Conservation (phyloP, 148 eudicot species). For the Rhododendron henanense region DNA sequence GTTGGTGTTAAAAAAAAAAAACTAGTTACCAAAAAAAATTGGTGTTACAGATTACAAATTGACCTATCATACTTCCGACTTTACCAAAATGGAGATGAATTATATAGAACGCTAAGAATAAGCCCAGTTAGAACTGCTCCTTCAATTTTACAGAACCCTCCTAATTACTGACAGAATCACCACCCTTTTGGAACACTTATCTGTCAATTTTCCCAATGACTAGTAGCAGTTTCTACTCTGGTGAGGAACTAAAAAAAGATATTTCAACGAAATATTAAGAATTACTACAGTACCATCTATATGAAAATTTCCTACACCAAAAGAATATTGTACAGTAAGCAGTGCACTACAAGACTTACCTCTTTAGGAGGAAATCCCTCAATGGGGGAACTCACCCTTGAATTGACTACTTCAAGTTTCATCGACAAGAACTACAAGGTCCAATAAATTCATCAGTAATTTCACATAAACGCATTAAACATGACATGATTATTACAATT, state of each 20-base stretch:
- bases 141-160: background rate
- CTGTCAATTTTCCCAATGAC: background rate
- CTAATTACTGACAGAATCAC: background rate
- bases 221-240: background rate
- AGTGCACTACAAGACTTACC: constrained; percentile 36
- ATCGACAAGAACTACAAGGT: constrained; percentile 71
- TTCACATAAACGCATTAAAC: background rate
- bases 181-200: background rate
- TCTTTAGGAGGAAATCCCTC: constrained; percentile 66
- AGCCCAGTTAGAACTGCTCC: background rate
- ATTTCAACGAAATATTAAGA: background rate
- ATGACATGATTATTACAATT: background rate
- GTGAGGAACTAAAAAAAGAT: background rate
- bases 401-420: constrained; percentile 87
- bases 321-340: background rate
- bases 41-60: background rate
- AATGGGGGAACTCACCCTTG: constrained; percentile 46
- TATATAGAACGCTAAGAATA: background rate
- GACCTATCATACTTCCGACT: background rate
- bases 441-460: background rate
- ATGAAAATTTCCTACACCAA: background rate
- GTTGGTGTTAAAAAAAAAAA: background rate
- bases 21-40: background rate
- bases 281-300: background rate
- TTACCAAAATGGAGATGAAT: background rate